phyloP scores from a whole-genome alignment of 2,329 filamentous ascomycete genomes.

The Xylaria sp. region DNA sequence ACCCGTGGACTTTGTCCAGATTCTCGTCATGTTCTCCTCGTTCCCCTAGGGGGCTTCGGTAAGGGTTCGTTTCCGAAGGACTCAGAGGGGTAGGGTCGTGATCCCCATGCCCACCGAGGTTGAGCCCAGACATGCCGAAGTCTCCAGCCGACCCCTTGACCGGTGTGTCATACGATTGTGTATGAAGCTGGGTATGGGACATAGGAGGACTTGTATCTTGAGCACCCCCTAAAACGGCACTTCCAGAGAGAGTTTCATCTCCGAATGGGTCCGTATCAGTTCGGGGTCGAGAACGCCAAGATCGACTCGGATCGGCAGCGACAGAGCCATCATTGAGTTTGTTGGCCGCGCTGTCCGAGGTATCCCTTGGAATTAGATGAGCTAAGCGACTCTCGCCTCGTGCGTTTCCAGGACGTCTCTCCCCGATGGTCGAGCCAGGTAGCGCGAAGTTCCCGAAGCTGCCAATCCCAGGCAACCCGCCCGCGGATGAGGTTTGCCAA shows the following conservation, averaged over 20 bases:
- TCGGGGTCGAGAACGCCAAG: constrained; percentile 69
- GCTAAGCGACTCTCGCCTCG: constrained; percentile 86
- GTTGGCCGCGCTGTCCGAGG: constrained; percentile 68
- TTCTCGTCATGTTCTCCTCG: constrained; percentile 70
- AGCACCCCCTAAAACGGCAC: constrained; percentile 78
- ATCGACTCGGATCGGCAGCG: constrained; percentile 53
- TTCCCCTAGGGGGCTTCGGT: constrained; percentile 86
- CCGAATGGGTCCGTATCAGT: constrained; percentile 80
- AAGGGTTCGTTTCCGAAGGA: constrained; percentile 95
- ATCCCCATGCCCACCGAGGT: constrained; percentile 66
- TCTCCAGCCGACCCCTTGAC: constrained; percentile 65
- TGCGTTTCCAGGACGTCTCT: constrained; percentile 78
- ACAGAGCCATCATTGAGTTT: constrained; percentile 62
- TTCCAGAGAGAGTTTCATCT: constrained; percentile 74
- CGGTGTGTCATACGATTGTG: constrained; percentile 62
- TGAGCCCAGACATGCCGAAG: constrained; percentile 71
- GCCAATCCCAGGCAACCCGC: constrained; percentile 76
- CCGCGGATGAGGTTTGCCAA: constrained; percentile 57
- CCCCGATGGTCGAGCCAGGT: constrained; percentile 65
- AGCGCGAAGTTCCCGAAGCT: constrained; percentile 93
- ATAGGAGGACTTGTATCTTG: constrained; percentile 71
- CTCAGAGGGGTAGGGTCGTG: constrained; percentile 79
- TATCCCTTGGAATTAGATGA: constrained; percentile 83
- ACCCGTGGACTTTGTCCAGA: constrained; percentile 60
- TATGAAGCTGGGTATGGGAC: constrained; percentile 49